Evolutionary conservation across 768 basidiomycete species (phyloP), one percentile per base, ranked within the genome.

Genomic region (Tubosaeta sp.): DNA sequence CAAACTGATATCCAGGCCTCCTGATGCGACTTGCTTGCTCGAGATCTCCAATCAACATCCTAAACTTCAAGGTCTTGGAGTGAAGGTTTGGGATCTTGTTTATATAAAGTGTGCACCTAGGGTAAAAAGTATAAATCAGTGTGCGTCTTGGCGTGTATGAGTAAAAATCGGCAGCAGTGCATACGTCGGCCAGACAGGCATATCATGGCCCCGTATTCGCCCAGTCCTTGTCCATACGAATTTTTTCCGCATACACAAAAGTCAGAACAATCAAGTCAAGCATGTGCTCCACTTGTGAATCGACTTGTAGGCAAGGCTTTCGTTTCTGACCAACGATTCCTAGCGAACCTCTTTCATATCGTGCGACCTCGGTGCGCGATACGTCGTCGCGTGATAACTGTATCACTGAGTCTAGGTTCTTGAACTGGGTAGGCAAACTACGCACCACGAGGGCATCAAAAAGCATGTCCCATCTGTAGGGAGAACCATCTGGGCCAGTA

Each of bases 381-480:
- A 0, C 30, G 2, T 65, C 58, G 24, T 67, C 40, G 3, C 44
- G 56, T 2, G 61, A 67, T 11, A 65, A 19, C 64, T 65, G 42
- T 29, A 18, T 24, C 3, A 47, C 27, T 30, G 3, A 47, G 1
- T 58, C 13, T 9, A 24, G 29, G 38, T 12, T 22, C 7, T 36
- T 8, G 25, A 18, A 3, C 27, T 8, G 9, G 19, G 14, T 30
- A 27, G 11, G 25, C 1, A 25, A n/a, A 4, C 8, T 24, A 62
- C 65, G 35, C 35, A 66, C 59, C 42, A 56, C 57, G 6, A 58
- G 55, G 0, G 44, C 19, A 0, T 41, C 16, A 2, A 45, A 32
- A 1, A 46, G 50, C 52, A 71, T 58, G 12, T 60, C 57, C 72
- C 71, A 74, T 16, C 64, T 62, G 25, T 72, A 73, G n/a, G 62